phyloP scores from a whole-genome alignment of 1,139 yeast species.

The Pichia sp. region DNA sequence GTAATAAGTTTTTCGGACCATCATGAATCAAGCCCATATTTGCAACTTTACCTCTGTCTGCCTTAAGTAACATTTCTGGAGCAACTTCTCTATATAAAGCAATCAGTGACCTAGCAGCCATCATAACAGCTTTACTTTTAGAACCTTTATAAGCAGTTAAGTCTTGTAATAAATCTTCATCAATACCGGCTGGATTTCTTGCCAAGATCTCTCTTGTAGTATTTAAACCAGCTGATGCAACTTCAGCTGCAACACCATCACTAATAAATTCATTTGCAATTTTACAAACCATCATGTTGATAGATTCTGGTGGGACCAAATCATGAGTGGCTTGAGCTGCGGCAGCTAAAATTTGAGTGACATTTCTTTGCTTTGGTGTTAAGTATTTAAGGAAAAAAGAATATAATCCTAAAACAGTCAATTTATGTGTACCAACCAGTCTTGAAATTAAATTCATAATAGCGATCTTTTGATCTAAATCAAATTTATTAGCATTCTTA shows the following conservation, averaged over 20 bases:
- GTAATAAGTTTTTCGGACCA: constrained; percentile 40
- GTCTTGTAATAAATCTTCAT: constrained; percentile 79
- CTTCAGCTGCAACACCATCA: constrained; percentile 97
- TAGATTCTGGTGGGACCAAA: constrained; percentile 90
- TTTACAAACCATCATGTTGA: constrained; percentile 73
- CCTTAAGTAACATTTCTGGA: constrained; percentile 85
- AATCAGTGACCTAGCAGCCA: constrained; percentile 90
- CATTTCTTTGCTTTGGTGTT: constrained; percentile 91
- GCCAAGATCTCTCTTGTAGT: constrained; percentile 88
- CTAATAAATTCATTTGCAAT: constrained; percentile 97
- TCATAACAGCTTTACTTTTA: constrained; percentile 85
- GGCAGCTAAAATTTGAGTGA: constrained; percentile 95
- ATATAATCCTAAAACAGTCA: constrained; percentile 83
- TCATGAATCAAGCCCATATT: constrained; percentile 66
- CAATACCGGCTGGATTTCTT: constrained; percentile 92
- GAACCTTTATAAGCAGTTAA: constrained; percentile 87
- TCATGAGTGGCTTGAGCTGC: constrained; percentile 96
- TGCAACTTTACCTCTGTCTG: constrained; percentile 90
- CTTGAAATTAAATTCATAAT: constrained; percentile 84
- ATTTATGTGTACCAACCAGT: constrained; percentile 88
- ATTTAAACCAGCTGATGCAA: constrained; percentile 95
- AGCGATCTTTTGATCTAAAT: constrained; percentile 82
- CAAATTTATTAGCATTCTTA: constrained; percentile 57
- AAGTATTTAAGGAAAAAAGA: constrained; percentile 81
- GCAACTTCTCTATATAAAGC: constrained; percentile 87